Percentiles rank a stretch among this genome's conserved stretches.
Evolutionary conservation across 2,329 filamentous ascomycete genomes (phyloP).

Genomic region (Exophiala mesophila): DNA sequence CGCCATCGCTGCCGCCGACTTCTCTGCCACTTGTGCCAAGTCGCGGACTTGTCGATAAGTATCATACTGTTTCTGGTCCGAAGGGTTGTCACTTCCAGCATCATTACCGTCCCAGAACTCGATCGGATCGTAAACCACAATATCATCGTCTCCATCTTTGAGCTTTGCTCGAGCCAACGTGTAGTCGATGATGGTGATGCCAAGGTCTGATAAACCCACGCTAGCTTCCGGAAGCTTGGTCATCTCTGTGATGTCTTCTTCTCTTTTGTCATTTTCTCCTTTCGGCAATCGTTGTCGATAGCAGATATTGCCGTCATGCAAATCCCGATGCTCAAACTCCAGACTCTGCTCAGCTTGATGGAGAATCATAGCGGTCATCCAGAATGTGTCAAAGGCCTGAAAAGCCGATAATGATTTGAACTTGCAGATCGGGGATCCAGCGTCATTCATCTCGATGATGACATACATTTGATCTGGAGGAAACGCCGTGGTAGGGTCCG

Average conservation of each 20-base stretch:
- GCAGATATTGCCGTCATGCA: constrained; percentile 64
- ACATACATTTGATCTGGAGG: constrained; percentile 56
- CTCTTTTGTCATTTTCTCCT: constrained; percentile 31
- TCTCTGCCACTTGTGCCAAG: constrained; percentile 12
- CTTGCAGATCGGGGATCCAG: constrained; percentile 54
- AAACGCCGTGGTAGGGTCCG: constrained; percentile 50
- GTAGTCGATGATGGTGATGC: constrained; percentile 64
- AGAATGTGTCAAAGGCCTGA: constrained; percentile 61
- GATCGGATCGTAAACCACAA: constrained; percentile 18
- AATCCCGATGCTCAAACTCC: constrained; percentile 61
- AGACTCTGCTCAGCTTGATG: constrained; percentile 57
- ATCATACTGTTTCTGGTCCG: constrained; percentile 12
- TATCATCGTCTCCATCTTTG: constrained; percentile 6
- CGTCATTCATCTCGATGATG: constrained; percentile 62
- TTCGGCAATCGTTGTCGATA: constrained; percentile 41
- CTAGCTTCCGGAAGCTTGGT: constrained; percentile 31
- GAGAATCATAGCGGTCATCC: constrained; percentile 58
- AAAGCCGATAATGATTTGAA: constrained; percentile 39
- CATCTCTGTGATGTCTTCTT: constrained; percentile 31
- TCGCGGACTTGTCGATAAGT: constrained; percentile 18
- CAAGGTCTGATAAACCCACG: constrained; percentile 51
- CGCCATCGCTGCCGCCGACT: constrained; percentile 24
- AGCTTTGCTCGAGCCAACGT: constrained; percentile 60
- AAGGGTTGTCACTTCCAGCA: constrained; percentile 9
- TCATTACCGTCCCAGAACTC: constrained; percentile 12